These are phyloP conservation scores for Mucor plumbeus DNA, from an alignment of 371 early-diverging fungal species.

Conservation along the genomic window DNA sequence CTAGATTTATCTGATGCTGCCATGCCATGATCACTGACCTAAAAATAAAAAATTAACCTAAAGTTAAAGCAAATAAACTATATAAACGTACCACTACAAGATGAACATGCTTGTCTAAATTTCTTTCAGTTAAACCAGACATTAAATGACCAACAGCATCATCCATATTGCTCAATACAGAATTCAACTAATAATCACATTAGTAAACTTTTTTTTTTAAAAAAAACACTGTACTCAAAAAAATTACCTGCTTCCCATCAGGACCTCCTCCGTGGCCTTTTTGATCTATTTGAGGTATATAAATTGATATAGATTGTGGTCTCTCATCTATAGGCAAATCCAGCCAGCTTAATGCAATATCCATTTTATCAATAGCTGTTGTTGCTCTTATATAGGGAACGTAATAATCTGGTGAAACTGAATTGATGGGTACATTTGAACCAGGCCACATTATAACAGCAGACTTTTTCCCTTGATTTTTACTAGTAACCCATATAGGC, in stretches of 20 bases:
- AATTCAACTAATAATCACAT: slow-evolving; percentile 50
- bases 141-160: slow-evolving; percentile 65
- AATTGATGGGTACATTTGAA: slow-evolving; percentile 62
- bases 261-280: slow-evolving; percentile 84
- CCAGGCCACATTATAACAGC: slow-evolving; percentile 93
- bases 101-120: slow-evolving; percentile 71
- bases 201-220: no score
- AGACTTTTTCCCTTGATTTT: slow-evolving; percentile 64
- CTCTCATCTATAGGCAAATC: slow-evolving; percentile 67
- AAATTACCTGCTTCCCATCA: slow-evolving; percentile 52
- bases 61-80: not conserved
- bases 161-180: slow-evolving; percentile 69
- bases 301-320: slow-evolving; percentile 78
- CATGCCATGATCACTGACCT: slow-evolving; percentile 91
- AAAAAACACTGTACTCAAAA: not conserved
- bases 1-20: slow-evolving; percentile 53
- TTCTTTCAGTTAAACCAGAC: slow-evolving; percentile 55
- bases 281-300: slow-evolving; percentile 82
- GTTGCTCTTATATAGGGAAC: slow-evolving; percentile 56
- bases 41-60: not conserved
- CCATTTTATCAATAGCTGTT: slow-evolving; percentile 59
- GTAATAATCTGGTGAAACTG: slow-evolving; percentile 66
- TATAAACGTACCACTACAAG: slow-evolving; percentile 62
- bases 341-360: slow-evolving; percentile 73
- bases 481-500: slow-evolving; percentile 90